These are phyloP conservation scores for Ilyonectria robusta DNA, from an alignment of 2,329 filamentous ascomycete genomes.

Conservation along the genomic window DNA sequence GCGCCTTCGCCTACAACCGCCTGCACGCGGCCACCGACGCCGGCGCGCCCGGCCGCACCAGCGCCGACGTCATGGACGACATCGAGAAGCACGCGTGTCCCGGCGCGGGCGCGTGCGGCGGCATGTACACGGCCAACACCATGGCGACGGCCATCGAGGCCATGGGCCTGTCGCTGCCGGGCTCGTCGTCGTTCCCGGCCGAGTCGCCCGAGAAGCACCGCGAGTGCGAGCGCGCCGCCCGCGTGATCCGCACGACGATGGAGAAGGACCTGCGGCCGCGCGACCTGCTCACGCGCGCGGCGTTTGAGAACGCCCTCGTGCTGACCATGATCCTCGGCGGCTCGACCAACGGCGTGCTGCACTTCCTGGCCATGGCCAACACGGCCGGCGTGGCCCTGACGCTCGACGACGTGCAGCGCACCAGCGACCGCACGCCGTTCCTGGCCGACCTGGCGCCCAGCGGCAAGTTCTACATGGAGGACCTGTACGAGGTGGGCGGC, in stretches of 20 bases:
- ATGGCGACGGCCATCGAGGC: constrained; percentile 92
- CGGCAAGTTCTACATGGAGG: constrained; percentile 89
- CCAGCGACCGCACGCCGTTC: constrained; percentile 87
- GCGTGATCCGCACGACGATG: constrained; percentile 84
- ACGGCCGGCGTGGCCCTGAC: constrained; percentile 84
- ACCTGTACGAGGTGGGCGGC: constrained; percentile 88
- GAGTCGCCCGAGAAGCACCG: constrained; percentile 86
- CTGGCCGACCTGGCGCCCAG: constrained; percentile 88
- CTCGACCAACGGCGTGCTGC: constrained; percentile 89
- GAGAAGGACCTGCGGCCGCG: constrained; percentile 85
- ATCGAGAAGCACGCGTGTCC: constrained; percentile 83
- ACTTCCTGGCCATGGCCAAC: constrained; percentile 91
- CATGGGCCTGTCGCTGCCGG: constrained; percentile 88
- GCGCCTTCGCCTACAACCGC: constrained; percentile 83
- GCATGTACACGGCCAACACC: constrained; percentile 94
- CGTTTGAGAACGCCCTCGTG: constrained; percentile 90
- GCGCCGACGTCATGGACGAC: constrained; percentile 86
- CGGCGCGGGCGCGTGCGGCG: constrained; percentile 77
- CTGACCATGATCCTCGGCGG: constrained; percentile 95
- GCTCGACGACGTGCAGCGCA: constrained; percentile 86
- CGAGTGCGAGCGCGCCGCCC: constrained; percentile 86
- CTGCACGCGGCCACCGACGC: constrained; percentile 78
- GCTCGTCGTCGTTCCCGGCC: constrained; percentile 87
- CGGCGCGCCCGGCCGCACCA: constrained; percentile 74
- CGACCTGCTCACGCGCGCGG: constrained; percentile 82